Evolutionary conservation across 305 asterid genomes (phyloP).

Genomic region (Petunia hybrid): DNA sequence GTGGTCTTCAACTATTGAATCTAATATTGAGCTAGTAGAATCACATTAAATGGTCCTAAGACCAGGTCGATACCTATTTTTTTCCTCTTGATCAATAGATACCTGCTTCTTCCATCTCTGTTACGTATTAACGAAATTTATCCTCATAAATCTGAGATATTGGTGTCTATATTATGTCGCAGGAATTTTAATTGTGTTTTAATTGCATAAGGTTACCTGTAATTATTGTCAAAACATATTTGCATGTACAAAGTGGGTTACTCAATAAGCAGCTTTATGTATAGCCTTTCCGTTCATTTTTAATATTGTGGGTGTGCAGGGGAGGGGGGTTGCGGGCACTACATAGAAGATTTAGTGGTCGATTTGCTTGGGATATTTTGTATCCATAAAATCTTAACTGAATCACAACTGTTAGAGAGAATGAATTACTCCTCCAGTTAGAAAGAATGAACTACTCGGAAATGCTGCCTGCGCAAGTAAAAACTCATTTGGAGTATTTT

Average conservation of each 20-base stretch:
- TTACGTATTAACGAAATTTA: neutral
- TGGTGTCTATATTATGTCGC: neutral
- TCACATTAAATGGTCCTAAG: neutral
- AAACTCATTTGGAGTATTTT: neutral
- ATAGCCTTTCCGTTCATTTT: neutral
- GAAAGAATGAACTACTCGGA: neutral
- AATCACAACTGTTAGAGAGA: neutral
- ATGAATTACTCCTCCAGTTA: neutral
- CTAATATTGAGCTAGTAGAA: neutral
- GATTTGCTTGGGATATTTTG: neutral
- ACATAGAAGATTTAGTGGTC: neutral
- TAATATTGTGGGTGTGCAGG: neutral
- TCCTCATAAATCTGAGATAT: neutral
- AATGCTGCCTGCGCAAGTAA: neutral
- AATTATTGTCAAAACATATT: neutral
- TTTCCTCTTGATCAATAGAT: constrained; percentile 9
- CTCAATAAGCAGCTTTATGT: neutral
- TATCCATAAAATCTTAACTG: neutral
- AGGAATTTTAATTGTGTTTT: neutral
- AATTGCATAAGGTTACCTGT: neutral
- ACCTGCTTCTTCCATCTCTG: neutral
- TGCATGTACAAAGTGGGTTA: neutral
- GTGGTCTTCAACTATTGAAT: constrained; percentile 3
- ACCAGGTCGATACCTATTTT: neutral
- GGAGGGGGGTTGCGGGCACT: neutral